Base-by-base conservation (phyloP, 1,284 basidiomycete species). In the Papiliotrema terrestris region DNA sequence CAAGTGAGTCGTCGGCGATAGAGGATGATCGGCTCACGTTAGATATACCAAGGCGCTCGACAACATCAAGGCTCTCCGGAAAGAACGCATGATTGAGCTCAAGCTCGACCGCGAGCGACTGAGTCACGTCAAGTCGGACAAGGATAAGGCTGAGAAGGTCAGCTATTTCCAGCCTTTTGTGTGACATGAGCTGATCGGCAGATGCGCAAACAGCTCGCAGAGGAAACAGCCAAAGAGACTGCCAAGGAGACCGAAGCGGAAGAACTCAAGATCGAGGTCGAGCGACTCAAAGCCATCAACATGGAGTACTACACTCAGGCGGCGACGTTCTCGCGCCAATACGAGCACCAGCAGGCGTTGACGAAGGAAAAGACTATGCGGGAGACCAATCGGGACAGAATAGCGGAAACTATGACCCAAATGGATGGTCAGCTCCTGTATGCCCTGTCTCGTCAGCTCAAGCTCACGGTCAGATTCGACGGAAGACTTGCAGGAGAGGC, bases 11-110 rank as follows among this genome's bases (percentile, higher is more conserved):
- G 6, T n/a, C 19, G n/a, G 45, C 37, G 15, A 17, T 19, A 25
- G 17, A 22, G 19, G 17, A 26, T 29, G 44, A n/a, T 37, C 22
- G n/a, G 46, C 42, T 46, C 48, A 23, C 23, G n/a, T 5, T 36
- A 94, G 91, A 66, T 97, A 95, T 71, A 98, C 95, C 1, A 98
- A 98, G 72, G 96, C 96, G 1, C 82, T 99, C 2, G 91, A 97
- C 63, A 86, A 88, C 43, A 97, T 98, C 79, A 97, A 95, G 73
- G 68, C 76, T 26, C 79, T 97, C 32, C 83, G 91, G 50, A 98
- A 98, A 73, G 96, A 98, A 48, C 86, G 92, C 15, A 81, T 86
- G 0, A 83, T 86, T 3, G 94, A 98, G 58, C 83, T 96, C 55
- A 98, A 98, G 75, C 86, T 91, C 1, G 93, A 98, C 74, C 89